phyloP scores from a whole-genome alignment of 2,329 filamentous ascomycete genomes.

The Paracamarosporium sp. region DNA sequence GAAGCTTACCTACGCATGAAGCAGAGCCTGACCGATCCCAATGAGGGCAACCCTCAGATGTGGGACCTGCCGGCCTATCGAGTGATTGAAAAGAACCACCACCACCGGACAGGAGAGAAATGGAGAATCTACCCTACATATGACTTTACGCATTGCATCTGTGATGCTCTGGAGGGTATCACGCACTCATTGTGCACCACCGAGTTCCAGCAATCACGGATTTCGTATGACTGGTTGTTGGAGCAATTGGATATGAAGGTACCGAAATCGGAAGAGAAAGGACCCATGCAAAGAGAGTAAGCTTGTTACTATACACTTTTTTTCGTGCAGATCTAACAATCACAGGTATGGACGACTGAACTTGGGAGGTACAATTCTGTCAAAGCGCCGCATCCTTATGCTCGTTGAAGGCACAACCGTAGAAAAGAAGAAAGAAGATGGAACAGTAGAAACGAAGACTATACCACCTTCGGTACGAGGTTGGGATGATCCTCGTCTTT shows the following conservation, averaged over 20 bases:
- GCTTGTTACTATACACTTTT: conserved; percentile 40
- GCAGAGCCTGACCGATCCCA: conserved; percentile 69
- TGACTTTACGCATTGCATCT: conserved; percentile 89
- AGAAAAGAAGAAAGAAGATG: conserved; percentile 53
- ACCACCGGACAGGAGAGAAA: conserved; percentile 79
- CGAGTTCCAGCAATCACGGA: conserved; percentile 84
- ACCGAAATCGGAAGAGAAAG: conserved; percentile 60
- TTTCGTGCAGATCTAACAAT: conserved; percentile 15
- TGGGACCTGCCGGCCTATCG: conserved; percentile 95
- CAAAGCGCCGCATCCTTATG: conserved; percentile 82
- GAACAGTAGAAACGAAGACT: conserved; percentile 43
- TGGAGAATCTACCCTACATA: conserved; percentile 98
- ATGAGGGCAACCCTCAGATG: conserved; percentile 88
- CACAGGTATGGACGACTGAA: conserved; percentile 70
- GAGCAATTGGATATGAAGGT: conserved; percentile 82
- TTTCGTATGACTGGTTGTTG: conserved; percentile 91
- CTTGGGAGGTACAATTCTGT: conserved; percentile 83
- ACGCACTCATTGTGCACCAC: conserved; percentile 93
- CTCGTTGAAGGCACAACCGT: conserved; percentile 71
- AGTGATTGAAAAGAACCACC: conserved; percentile 74
- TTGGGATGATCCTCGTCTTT: conserved; percentile 92
- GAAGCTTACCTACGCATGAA: conserved; percentile 93
- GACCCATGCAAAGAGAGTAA: conserved; percentile 87
- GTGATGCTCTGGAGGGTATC: conserved; percentile 90
- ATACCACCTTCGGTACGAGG: conserved; percentile 70